phyloP scores from a whole-genome alignment of 2,329 filamentous ascomycete genomes.

The Fusarium agapanthi region DNA sequence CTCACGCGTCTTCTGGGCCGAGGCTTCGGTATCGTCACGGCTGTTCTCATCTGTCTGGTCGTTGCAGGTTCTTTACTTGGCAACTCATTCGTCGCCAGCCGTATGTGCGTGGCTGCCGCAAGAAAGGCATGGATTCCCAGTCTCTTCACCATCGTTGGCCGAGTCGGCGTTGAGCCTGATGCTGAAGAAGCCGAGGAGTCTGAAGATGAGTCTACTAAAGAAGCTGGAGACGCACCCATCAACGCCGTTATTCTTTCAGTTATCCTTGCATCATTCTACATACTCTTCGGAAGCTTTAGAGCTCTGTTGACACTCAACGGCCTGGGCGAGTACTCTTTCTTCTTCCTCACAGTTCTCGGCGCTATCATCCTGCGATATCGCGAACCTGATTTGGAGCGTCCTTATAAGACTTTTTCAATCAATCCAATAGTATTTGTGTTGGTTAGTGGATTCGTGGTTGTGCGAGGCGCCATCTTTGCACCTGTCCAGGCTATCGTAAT shows the following conservation, averaged over 20 bases:
- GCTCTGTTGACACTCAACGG: slow-evolving; percentile 69
- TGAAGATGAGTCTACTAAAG: neutral
- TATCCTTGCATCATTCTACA: slow-evolving; percentile 63
- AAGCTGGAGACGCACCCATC: slow-evolving; percentile 60
- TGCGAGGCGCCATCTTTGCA: slow-evolving; percentile 67
- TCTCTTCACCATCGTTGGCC: slow-evolving; percentile 56
- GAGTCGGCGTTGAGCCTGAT: slow-evolving; percentile 46
- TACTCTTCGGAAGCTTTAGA: slow-evolving; percentile 68
- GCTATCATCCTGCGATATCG: slow-evolving; percentile 64
- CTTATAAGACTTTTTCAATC: slow-evolving; percentile 62
- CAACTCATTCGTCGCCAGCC: slow-evolving; percentile 69
- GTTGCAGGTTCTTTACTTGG: slow-evolving; percentile 69
- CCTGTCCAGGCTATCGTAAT: slow-evolving; percentile 62
- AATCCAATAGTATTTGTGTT: slow-evolving; percentile 63
- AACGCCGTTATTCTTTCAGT: slow-evolving; percentile 63
- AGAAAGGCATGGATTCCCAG: slow-evolving; percentile 61
- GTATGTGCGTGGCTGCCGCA: slow-evolving; percentile 68
- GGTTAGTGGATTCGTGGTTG: slow-evolving; percentile 68
- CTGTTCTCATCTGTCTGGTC: slow-evolving; percentile 66
- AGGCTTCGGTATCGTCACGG: slow-evolving; percentile 61
- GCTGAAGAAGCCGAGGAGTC: neutral
- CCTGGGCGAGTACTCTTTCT: slow-evolving; percentile 69
- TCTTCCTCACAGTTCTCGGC: slow-evolving; percentile 69
- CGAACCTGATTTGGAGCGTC: slow-evolving; percentile 62
- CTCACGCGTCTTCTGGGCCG: slow-evolving; percentile 64